Conservation (phyloP, 2,329 filamentous ascomycete species). For the Xylariaceae sp. region DNA sequence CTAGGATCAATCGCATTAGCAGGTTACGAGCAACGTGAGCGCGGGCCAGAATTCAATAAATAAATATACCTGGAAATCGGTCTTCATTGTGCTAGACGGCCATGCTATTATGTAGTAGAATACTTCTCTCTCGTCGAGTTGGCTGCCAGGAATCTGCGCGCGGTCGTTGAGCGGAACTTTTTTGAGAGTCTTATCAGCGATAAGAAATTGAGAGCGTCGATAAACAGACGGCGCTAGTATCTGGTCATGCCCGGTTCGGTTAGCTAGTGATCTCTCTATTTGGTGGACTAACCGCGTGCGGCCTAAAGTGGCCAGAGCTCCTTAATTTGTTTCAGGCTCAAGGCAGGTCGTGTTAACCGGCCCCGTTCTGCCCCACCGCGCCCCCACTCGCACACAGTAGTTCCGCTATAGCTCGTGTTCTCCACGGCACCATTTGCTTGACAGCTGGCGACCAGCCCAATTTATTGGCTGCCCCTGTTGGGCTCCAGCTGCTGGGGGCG, state of each 20-base stretch:
- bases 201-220: slow-evolving; percentile 20
- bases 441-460: slow-evolving; percentile 21
- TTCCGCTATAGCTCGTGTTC: background rate
- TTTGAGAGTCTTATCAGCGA: slow-evolving; percentile 29
- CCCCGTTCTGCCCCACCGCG: background rate
- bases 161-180: slow-evolving; percentile 21
- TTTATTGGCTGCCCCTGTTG: slow-evolving; percentile 11
- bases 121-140: background rate
- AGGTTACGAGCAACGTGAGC: background rate
- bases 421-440: slow-evolving; percentile 1
- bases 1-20: slow-evolving; percentile 42
- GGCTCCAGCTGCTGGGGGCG: slow-evolving; percentile 25
- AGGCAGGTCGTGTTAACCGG: background rate
- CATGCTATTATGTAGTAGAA: slow-evolving; percentile 14
- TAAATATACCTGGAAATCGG: slow-evolving; percentile 80
- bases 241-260: background rate
- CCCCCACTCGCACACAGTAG: background rate
- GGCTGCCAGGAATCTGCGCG: background rate
- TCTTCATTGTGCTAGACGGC: slow-evolving; percentile 70
- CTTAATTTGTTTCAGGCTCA: background rate
- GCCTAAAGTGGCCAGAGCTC: background rate
- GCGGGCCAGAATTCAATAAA: background rate
- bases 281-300: background rate
- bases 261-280: background rate
- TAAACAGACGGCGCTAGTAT: background rate